Percentiles rank a stretch among this genome's conserved stretches.
phyloP scores from a whole-genome alignment of 768 basidiomycete genomes.

The Lentinula sp. region DNA sequence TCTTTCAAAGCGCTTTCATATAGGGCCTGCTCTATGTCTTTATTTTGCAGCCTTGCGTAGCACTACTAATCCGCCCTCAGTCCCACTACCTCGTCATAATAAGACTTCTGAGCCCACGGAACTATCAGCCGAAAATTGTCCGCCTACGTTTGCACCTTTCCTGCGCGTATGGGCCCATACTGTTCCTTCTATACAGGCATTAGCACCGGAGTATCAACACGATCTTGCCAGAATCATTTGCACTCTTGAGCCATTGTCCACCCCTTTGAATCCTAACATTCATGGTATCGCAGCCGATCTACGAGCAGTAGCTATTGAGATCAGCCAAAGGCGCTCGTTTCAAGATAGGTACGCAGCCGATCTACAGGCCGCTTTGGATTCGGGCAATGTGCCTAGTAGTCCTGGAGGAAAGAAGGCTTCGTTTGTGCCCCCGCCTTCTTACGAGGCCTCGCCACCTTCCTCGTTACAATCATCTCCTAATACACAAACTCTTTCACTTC shows the following conservation, averaged over 20 bases:
- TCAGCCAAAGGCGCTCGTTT: slow-evolving; percentile 77
- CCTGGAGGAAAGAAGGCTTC: slow-evolving; percentile 41
- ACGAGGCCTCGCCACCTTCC: slow-evolving; percentile 31
- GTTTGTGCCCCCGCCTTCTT: slow-evolving; percentile 69
- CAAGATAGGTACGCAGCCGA: slow-evolving; percentile 73
- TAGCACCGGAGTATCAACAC: slow-evolving; percentile 62
- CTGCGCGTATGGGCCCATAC: slow-evolving; percentile 66
- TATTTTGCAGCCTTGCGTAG: slow-evolving; percentile 81
- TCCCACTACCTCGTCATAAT: slow-evolving; percentile 60
- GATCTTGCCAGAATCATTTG: slow-evolving; percentile 83
- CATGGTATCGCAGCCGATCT: slow-evolving; percentile 71
- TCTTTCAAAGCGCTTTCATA: background rate
- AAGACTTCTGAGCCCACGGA: slow-evolving; percentile 46
- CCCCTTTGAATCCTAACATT: slow-evolving; percentile 35
- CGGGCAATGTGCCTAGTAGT: slow-evolving; percentile 32
- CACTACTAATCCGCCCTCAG: slow-evolving; percentile 71
- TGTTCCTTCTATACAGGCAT: slow-evolving; percentile 58
- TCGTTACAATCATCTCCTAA: slow-evolving; percentile 16
- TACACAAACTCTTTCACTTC: slow-evolving; percentile 13
- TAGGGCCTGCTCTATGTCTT: slow-evolving; percentile 76
- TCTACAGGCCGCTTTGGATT: slow-evolving; percentile 74
- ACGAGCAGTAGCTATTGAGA: slow-evolving; percentile 83
- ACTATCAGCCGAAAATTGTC: slow-evolving; percentile 65
- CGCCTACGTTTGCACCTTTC: slow-evolving; percentile 59
- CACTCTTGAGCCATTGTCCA: slow-evolving; percentile 41